phyloP scores from a whole-genome alignment of 495 filamentous ascomycete species.

The Podospora tetraspora region DNA sequence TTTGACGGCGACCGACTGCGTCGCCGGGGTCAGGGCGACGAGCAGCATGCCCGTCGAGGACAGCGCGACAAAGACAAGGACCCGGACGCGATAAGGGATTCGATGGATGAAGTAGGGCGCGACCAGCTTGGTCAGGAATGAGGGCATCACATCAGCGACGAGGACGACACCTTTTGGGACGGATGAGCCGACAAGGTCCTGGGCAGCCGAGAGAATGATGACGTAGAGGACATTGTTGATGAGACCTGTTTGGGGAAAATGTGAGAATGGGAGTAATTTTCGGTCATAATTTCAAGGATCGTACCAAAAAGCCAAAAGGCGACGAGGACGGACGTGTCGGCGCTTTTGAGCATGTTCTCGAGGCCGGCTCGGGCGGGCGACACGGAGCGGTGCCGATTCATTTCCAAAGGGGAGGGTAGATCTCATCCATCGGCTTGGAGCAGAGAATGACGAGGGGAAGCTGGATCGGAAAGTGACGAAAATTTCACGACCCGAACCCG shows the following conservation, averaged over 20 bases:
- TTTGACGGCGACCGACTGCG: slow-evolving; percentile 62
- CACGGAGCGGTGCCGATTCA: neutral
- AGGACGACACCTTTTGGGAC: slow-evolving; percentile 89
- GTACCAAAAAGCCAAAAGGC: slow-evolving; percentile 94
- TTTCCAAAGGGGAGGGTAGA: neutral
- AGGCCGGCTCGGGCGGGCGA: slow-evolving; percentile 55
- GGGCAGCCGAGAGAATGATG: slow-evolving; percentile 90
- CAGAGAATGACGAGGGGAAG: neutral
- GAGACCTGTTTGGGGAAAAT: slow-evolving; percentile 53
- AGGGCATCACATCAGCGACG: slow-evolving; percentile 85
- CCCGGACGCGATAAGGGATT: slow-evolving; percentile 71
- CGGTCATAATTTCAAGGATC: slow-evolving; percentile 4
- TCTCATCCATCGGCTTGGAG: neutral
- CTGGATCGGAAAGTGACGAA: neutral
- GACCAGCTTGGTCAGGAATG: slow-evolving; percentile 79
- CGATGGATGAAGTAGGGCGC: slow-evolving; percentile 90
- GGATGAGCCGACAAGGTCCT: slow-evolving; percentile 80
- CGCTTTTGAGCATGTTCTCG: slow-evolving; percentile 55
- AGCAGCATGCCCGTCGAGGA: slow-evolving; percentile 82
- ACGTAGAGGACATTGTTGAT: slow-evolving; percentile 99
- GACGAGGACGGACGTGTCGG: slow-evolving; percentile 65
- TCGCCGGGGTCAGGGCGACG: slow-evolving; percentile 68
- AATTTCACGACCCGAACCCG: neutral
- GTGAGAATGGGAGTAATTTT: neutral
- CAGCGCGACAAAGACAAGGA: slow-evolving; percentile 63